Base-by-base conservation (phyloP, 805 yeast genomes). In the Starmera amethionina region DNA sequence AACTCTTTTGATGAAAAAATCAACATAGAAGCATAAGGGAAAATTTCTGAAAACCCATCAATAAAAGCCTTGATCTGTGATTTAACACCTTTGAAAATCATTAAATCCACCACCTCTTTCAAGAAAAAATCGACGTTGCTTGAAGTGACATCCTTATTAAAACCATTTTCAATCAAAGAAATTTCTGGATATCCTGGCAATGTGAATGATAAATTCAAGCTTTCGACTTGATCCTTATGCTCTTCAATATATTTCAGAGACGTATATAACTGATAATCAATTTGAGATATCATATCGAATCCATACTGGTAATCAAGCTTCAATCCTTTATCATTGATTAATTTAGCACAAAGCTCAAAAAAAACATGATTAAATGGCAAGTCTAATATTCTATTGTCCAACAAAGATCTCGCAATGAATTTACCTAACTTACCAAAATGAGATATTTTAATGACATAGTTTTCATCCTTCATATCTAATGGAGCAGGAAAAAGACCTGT, bases 331-430 rank as follows among this genome's bases (percentile, higher is more conserved):
- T 33, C 27, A 8, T 33, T 33, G 12, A 33, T 14, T 3, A 33
- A 8, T 11, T 18, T 33, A 5, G 35, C 22, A 33, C 35, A 33
- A 12, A 83, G 46, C 37, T 73, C 70, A 55, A 90, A 82, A 53
- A 90, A 86, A 3, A 77, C 57, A 0, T 77, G 72, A 53, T 77
- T 86, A 62, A 90, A 80, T 36, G 76, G 68, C 57, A 90, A 79
- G 56, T 93, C 97, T 36, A 90, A 71, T 36, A 89, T 77, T 46
- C 97, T 68, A n/a, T 85, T 79, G 59, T 90, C 98, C 39, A 90
- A 59, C 54, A 89, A 64, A 0, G 96, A 82, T 43, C 97, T 70
- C 0, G 96, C 96, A 39, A 88, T 68, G 54, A 93, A 87, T 40
- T 75, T 77, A 4, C 98, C 98, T 44, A 90, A 62, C 16, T 75